phyloP scores from a whole-genome alignment of 1,284 basidiomycete genomes.

The Grifola frondosa region DNA sequence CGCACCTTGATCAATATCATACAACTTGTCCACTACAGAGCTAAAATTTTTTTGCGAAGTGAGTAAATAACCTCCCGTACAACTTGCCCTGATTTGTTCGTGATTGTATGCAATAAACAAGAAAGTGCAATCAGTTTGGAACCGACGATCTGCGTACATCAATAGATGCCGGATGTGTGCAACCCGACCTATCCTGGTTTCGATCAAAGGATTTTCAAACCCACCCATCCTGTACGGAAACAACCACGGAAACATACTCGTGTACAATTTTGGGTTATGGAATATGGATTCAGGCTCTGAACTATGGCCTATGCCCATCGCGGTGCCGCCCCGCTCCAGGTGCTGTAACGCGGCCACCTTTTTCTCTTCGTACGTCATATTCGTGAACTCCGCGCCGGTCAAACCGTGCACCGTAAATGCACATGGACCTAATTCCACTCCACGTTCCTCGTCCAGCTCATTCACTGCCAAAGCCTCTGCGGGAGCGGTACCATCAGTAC shows the following conservation, averaged over 20 bases:
- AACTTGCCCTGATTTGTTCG: background rate
- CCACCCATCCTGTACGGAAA: background rate
- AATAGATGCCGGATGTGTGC: too few species aligned
- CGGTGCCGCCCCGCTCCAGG: background rate
- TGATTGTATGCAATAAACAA: background rate
- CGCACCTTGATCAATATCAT: background rate
- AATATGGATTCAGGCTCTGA: slow-evolving; percentile 25
- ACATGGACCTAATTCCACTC: slow-evolving; percentile 14
- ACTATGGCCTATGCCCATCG: slow-evolving; percentile 23
- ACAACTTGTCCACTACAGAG: too few species aligned
- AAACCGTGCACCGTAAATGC: background rate
- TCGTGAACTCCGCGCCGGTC: background rate
- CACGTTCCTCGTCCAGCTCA: slow-evolving; percentile 17
- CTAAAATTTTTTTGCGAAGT: background rate
- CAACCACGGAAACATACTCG: slow-evolving; percentile 31
- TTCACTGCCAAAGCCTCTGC: too few species aligned
- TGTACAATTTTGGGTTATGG: slow-evolving; percentile 32
- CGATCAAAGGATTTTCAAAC: background rate
- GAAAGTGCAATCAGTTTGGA: background rate
- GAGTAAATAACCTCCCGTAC: background rate
- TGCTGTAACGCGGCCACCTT: background rate
- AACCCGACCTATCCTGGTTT: too few species aligned
- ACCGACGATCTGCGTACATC: background rate
- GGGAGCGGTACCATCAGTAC: too few species aligned
- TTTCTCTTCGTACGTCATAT: background rate